Conservation (phyloP, 2,329 filamentous ascomycete species). For the Aquanectria penicillioides region DNA sequence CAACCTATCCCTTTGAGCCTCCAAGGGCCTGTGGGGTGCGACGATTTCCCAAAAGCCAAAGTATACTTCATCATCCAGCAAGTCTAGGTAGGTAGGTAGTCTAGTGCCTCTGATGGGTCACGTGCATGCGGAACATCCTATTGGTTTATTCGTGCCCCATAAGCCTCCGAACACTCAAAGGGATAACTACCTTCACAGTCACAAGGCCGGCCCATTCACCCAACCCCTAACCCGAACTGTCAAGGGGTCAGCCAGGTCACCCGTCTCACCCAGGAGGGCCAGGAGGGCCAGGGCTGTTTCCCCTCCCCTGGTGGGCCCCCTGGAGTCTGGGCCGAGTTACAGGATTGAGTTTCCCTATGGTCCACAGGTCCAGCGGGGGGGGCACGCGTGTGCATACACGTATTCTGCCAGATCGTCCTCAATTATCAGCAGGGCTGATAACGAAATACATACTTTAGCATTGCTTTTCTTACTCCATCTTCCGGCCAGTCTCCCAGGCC, state of each 20-base stretch:
- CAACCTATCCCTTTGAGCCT: no score
- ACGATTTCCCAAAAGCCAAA: no score
- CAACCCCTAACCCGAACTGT: no score
- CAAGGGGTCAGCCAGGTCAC: no score
- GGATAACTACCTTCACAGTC: no score
- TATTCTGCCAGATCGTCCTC: constrained; percentile 5
- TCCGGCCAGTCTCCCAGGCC: background rate
- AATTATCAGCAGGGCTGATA: background rate
- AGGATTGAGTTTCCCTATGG: constrained; percentile 30
- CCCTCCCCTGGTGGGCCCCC: background rate
- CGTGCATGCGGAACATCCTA: no score
- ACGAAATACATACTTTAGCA: constrained; percentile 4
- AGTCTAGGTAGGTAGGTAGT: constrained; percentile 1
- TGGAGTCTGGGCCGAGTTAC: background rate
- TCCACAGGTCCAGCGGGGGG: background rate
- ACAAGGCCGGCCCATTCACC: no score
- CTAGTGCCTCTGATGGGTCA: no score
- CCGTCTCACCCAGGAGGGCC: no score
- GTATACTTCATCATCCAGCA: background rate
- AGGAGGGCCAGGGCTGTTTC: background rate
- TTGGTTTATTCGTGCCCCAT: no score
- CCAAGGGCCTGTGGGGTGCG: no score
- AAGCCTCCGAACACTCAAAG: no score
- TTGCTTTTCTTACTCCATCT: constrained; percentile 4
- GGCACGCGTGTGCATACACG: constrained; percentile 17